A percentile compares a stretch with the other conserved stretches of the same genome.
Conservation (phyloP, 2,329 filamentous ascomycete genomes). For the Rhynchosporium agropyri region DNA sequence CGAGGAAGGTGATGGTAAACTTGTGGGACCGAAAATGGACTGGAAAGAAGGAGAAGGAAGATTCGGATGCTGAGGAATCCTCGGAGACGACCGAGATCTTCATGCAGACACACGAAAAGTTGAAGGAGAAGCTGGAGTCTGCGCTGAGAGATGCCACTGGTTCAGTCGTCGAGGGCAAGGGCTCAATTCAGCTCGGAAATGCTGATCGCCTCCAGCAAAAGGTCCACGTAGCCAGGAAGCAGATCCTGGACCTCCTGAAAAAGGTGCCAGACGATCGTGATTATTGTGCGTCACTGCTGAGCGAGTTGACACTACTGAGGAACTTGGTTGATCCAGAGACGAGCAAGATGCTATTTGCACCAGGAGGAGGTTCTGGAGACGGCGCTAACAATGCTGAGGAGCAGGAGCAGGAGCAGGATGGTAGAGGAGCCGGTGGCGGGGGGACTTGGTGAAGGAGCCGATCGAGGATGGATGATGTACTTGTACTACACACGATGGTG, state of each 20-base stretch:
- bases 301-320: neutral
- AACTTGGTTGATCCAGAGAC: neutral
- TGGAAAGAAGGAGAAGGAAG: neutral
- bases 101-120: neutral
- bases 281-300: neutral
- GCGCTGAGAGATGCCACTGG: neutral
- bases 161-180: neutral
- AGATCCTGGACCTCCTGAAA: neutral
- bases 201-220: neutral
- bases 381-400: neutral
- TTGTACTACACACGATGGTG: neutral
- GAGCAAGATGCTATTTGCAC: neutral
- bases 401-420: neutral
- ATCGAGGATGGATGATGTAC: neutral
- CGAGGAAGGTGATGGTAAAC: neutral
- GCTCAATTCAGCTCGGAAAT: neutral
- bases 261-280: neutral
- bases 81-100: neutral
- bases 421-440: neutral
- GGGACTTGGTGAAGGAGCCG: neutral
- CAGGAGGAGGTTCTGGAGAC: neutral
- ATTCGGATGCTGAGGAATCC: neutral
- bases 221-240: neutral
- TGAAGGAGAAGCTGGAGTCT: neutral
- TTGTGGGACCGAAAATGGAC: neutral